Percentiles rank a stretch among this genome's conserved stretches.
Evolutionary conservation across 2,329 filamentous ascomycete genomes (phyloP).

Genomic region (Fusarium tricinctum): DNA sequence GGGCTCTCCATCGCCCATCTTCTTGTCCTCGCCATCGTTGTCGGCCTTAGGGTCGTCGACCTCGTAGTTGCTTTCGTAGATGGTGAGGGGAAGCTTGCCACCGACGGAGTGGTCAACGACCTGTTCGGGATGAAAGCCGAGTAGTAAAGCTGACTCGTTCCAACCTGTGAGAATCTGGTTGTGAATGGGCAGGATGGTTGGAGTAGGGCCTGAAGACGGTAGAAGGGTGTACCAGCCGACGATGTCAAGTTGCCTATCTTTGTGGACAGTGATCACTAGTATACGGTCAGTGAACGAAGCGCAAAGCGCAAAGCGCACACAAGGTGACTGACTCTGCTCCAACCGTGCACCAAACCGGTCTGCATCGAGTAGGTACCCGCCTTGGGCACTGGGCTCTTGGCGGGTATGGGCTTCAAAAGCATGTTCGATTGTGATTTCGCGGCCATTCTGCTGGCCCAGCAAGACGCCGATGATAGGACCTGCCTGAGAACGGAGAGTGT

Average conservation of each 20-base stretch:
- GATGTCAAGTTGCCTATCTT: slow-evolving; percentile 83
- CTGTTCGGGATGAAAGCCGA: slow-evolving; percentile 84
- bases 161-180: slow-evolving; percentile 79
- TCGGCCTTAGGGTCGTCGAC: slow-evolving; percentile 68
- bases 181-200: slow-evolving; percentile 79
- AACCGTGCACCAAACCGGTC: slow-evolving; percentile 83
- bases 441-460: slow-evolving; percentile 91
- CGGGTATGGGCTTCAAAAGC: slow-evolving; percentile 84
- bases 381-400: slow-evolving; percentile 61
- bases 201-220: slow-evolving; percentile 78
- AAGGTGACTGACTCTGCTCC: slow-evolving; percentile 79
- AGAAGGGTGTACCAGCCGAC: slow-evolving; percentile 94
- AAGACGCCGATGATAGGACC: slow-evolving; percentile 88
- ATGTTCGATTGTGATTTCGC: slow-evolving; percentile 91
- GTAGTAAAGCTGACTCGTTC: slow-evolving; percentile 89
- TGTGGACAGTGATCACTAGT: slow-evolving; percentile 91
- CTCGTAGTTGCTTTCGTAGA: slow-evolving; percentile 89
- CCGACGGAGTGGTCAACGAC: slow-evolving; percentile 70
- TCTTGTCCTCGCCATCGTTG: slow-evolving; percentile 73
- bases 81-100: slow-evolving; percentile 87
- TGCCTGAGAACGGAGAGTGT: slow-evolving; percentile 80
- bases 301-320: not conserved
- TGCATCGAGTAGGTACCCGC: slow-evolving; percentile 73
- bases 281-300: slow-evolving; percentile 4
- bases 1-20: slow-evolving; percentile 76